Conservation (phyloP, 2,329 filamentous ascomycete species). For the Sclerotinia minor region DNA sequence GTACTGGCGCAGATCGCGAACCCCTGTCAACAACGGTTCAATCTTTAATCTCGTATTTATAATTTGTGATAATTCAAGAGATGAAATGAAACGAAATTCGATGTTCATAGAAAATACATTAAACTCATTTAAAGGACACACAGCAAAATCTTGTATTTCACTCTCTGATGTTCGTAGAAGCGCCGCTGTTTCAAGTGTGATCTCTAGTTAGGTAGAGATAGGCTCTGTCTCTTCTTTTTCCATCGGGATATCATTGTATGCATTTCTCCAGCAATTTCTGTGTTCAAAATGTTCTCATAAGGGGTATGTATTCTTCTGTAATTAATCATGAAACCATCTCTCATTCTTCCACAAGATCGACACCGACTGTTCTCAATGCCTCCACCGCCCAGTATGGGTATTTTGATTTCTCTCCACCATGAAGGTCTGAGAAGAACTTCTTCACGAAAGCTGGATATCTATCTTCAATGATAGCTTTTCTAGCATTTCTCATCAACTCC, state of each 20-base stretch:
- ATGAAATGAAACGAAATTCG: background rate
- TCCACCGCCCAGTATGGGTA: conserved; percentile 85
- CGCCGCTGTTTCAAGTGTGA: conserved; percentile 13
- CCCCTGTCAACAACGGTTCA: conserved; percentile 10
- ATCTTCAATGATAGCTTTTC: conserved; percentile 79
- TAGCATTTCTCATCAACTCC: conserved; percentile 72
- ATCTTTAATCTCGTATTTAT: conserved; percentile 16
- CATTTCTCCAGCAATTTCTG: background rate
- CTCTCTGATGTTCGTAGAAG: background rate
- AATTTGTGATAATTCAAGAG: background rate
- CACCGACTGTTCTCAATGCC: conserved; percentile 74
- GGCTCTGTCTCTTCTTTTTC: background rate
- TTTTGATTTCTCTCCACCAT: conserved; percentile 59
- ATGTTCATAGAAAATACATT: background rate
- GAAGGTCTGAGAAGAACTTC: conserved; percentile 74
- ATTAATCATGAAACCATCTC: conserved; percentile 2
- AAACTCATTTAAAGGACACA: background rate
- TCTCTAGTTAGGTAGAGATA: conserved; percentile 7
- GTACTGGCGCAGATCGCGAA: conserved; percentile 10
- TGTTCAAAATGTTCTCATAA: conserved; percentile 9
- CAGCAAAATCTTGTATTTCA: background rate
- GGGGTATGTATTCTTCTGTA: conserved; percentile 19
- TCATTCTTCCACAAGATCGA: conserved; percentile 60
- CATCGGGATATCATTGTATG: background rate
- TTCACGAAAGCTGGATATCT: conserved; percentile 75